A percentile compares a stretch with the other conserved stretches of the same genome.
Evolutionary conservation across 768 basidiomycete species (phyloP).

Genomic region (Pulveroboletus sp.): DNA sequence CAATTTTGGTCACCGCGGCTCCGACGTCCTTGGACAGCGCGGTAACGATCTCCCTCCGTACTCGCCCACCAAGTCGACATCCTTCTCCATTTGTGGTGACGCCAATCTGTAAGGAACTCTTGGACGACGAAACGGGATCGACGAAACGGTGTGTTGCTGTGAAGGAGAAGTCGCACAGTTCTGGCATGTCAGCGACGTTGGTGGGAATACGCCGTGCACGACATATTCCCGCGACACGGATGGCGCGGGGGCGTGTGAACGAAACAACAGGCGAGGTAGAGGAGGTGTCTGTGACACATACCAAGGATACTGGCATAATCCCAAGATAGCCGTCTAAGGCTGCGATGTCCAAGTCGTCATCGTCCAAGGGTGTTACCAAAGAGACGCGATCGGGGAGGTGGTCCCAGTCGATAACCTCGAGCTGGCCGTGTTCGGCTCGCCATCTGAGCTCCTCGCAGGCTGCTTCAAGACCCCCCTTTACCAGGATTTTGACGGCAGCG

Average conservation of each 20-base stretch:
- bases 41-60: conserved; percentile 81
- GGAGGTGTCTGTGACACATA: conserved; percentile 85
- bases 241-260: conserved; percentile 45
- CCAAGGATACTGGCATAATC: conserved; percentile 41
- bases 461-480: conserved; percentile 42
- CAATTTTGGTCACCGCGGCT: conserved; percentile 70
- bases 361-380: conserved; percentile 2
- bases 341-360: conserved; percentile 35
- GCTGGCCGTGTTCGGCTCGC: conserved; percentile 53
- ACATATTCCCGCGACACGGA: conserved; percentile 55
- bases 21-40: conserved; percentile 72
- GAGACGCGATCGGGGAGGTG: conserved; percentile 36
- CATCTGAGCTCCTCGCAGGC: conserved; percentile 75
- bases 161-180: conserved; percentile 88
- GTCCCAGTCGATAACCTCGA: conserved; percentile 58
- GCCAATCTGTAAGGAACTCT: conserved; percentile 66
- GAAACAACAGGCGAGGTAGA: conserved; percentile 36
- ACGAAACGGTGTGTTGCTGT: conserved; percentile 81
- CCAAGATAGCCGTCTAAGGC: conserved; percentile 50
- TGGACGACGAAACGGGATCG: conserved; percentile 41
- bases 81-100: conserved; percentile 92
- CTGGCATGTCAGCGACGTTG: conserved; percentile 85
- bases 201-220: conserved; percentile 61
- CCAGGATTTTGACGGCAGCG: conserved; percentile 64
- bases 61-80: conserved; percentile 76